These are phyloP conservation scores for Plasmodium blacklocki DNA, from an alignment of 169 alveolate genomes.

Conservation along the genomic window DNA sequence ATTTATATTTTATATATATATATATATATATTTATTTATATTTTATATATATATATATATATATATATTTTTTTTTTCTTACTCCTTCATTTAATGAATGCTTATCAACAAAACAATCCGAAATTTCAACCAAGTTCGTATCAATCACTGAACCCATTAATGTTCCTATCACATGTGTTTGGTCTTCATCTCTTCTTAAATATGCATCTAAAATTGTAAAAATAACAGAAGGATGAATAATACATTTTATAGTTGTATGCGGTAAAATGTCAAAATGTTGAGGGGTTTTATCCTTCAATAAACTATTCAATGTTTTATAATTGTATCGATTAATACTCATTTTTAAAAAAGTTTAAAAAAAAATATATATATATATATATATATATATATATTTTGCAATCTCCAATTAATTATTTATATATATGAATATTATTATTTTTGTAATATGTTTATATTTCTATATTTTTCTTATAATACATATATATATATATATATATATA, in stretches of 20 bases:
- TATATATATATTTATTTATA: not conserved
- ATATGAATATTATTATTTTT: not conserved
- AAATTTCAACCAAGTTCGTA: conserved; percentile 90
- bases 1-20: not conserved
- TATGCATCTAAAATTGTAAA: conserved; percentile 93
- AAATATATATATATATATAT: too few relatives aligned
- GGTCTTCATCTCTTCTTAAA: conserved; percentile 92
- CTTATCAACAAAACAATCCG: conserved; percentile 94
- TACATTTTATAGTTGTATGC: conserved; percentile 86
- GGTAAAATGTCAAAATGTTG: conserved; percentile 87
- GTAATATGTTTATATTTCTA: not conserved
- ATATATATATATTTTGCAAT: too few relatives aligned
- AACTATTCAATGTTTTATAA: conserved; percentile 46
- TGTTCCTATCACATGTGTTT: conserved; percentile 92
- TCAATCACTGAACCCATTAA: conserved; percentile 90
- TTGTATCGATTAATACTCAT: conserved; percentile 54
- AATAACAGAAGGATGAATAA: conserved; percentile 92
- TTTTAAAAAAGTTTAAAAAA: not conserved
- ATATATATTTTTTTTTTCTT: not conserved
- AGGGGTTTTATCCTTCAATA: conserved; percentile 79
- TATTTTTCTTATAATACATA: too few relatives aligned
- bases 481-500: too few relatives aligned
- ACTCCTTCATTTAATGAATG: conserved; percentile 93
- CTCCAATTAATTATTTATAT: too few relatives aligned
- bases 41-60: not conserved